Conservation (phyloP, 164 flowering plant species). For the grape (Vitis vinifera) region ASM3070453v1 NC_081811.1:2066001-2066500, state of each 20-base stretch:
- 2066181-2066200: too few species aligned
- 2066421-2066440: slow-evolving; percentile 39
- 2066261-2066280: slow-evolving; percentile 21
- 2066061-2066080: slow-evolving; percentile 53
- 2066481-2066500: slow-evolving; percentile 37
- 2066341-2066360: too few species aligned
- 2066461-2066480: slow-evolving; percentile 30
- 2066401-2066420: slow-evolving; percentile 35
- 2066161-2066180: too few species aligned
- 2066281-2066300: slow-evolving; percentile 11
- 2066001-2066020: not conserved
- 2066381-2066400: slow-evolving; percentile 16
- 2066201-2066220: slow-evolving; percentile 3
- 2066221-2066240: slow-evolving; percentile 24
- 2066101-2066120: slow-evolving; percentile 60
- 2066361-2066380: not conserved
- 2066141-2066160: slow-evolving; percentile 28
- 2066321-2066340: not conserved
- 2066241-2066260: slow-evolving; percentile 15
- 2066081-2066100: slow-evolving; percentile 64
- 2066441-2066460: slow-evolving; percentile 33
- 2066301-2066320: slow-evolving; percentile 11
- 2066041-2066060: slow-evolving; percentile 55
- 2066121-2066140: slow-evolving; percentile 63
- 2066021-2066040: not conserved